Evolutionary conservation across 2,329 filamentous ascomycete genomes (phyloP).

Genomic region (Teratosphaeria gauchensis): DNA sequence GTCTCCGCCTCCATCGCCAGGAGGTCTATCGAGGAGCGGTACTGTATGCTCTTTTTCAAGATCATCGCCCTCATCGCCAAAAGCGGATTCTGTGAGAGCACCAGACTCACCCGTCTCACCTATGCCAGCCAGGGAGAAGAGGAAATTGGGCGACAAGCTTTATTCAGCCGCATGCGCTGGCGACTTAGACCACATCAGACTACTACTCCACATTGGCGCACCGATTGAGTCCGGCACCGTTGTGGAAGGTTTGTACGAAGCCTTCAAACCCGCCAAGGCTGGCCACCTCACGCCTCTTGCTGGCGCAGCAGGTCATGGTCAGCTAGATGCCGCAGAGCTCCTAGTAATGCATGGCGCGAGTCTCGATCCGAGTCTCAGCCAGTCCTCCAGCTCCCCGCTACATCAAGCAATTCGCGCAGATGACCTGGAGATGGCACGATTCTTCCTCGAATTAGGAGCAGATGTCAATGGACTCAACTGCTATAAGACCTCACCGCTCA

Average conservation of each 20-base stretch:
- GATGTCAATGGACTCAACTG: conserved; percentile 18
- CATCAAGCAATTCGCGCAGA: conserved; percentile 23
- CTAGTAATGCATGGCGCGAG: conserved; percentile 21
- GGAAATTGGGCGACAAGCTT: conserved; percentile 15
- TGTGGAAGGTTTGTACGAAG: conserved; percentile 21
- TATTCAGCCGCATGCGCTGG: conserved; percentile 23
- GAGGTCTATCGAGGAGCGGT: conserved; percentile 3
- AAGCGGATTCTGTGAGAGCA: background rate
- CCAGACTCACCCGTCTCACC: background rate
- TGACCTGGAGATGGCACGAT: conserved; percentile 17
- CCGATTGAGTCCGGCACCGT: conserved; percentile 17
- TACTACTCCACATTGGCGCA: conserved; percentile 19
- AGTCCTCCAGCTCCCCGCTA: conserved; percentile 21
- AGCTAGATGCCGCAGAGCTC: conserved; percentile 17
- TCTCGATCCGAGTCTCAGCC: conserved; percentile 17
- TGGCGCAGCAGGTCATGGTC: conserved; percentile 21
- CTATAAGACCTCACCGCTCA: conserved; percentile 23
- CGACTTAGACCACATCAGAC: conserved; percentile 18
- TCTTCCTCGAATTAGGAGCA: conserved; percentile 13
- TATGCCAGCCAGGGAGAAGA: conserved; percentile 12
- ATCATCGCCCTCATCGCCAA: conserved; percentile 9
- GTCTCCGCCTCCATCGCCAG: conserved; percentile 24
- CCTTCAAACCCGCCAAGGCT: conserved; percentile 25
- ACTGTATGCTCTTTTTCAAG: conserved; percentile 1
- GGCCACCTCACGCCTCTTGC: conserved; percentile 24